Evolutionary conservation across 1,284 basidiomycete genomes (phyloP).

Genomic region (Afroboletus lepidellus): DNA sequence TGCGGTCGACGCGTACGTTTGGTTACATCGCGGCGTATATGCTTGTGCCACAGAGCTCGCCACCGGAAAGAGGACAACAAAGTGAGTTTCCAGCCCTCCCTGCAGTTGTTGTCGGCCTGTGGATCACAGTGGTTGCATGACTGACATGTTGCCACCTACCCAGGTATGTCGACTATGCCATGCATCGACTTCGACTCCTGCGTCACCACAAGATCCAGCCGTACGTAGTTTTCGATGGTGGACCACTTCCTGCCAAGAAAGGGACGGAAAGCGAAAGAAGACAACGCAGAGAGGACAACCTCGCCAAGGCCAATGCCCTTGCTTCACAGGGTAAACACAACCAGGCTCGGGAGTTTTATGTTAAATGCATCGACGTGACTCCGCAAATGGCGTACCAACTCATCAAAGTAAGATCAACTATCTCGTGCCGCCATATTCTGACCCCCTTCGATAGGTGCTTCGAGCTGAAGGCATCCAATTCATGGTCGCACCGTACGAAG

Average conservation of each 20-base stretch:
- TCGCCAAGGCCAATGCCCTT: constrained; percentile 69
- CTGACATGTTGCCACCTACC: constrained; percentile 6
- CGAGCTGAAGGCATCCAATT: constrained; percentile 79
- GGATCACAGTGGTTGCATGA: background rate
- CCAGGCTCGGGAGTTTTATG: constrained; percentile 86
- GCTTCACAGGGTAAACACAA: constrained; percentile 74
- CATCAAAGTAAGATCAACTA: constrained; percentile 72
- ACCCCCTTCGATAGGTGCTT: constrained; percentile 59
- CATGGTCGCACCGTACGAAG: constrained; percentile 97
- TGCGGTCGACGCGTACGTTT: constrained; percentile 90
- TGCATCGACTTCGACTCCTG: constrained; percentile 87
- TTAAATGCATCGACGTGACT: constrained; percentile 93
- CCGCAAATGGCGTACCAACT: constrained; percentile 97
- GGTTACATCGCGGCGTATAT: constrained; percentile 95
- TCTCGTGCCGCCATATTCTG: background rate
- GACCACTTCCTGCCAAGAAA: constrained; percentile 90
- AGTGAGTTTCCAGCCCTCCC: constrained; percentile 49
- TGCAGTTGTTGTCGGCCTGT: background rate
- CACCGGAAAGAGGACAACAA: constrained; percentile 78
- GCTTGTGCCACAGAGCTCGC: constrained; percentile 91
- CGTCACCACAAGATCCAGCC: constrained; percentile 84
- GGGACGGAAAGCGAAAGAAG: constrained; percentile 85
- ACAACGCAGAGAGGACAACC: constrained; percentile 64
- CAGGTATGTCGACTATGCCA: constrained; percentile 96
- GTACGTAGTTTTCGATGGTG: constrained; percentile 96